A percentile compares a stretch with the other conserved stretches of the same genome.
Evolutionary conservation across 495 filamentous ascomycete genomes (phyloP).

Genomic region (Physcia stellaris): DNA sequence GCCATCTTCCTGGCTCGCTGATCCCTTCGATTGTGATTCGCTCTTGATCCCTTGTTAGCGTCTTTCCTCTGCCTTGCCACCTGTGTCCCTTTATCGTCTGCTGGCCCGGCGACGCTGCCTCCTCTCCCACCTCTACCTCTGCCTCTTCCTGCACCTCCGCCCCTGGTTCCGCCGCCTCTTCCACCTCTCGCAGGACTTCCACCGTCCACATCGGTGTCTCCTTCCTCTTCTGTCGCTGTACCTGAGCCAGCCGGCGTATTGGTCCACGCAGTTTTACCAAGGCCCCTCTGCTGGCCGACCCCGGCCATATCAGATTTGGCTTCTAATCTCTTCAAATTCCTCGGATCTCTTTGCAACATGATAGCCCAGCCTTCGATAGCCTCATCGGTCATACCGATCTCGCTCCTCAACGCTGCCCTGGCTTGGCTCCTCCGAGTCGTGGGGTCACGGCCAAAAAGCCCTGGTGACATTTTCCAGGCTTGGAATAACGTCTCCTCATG

Average conservation of each 20-base stretch:
- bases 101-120: constrained; percentile 43
- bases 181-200: constrained; percentile 21
- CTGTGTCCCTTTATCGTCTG: constrained; percentile 45
- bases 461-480: constrained; percentile 46
- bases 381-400: constrained; percentile 86
- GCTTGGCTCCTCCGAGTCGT: constrained; percentile 48
- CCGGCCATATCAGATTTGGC: constrained; percentile 44
- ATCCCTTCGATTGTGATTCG: constrained; percentile 68
- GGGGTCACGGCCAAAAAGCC: constrained; percentile 54
- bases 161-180: constrained; percentile 26
- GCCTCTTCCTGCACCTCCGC: constrained; percentile 31
- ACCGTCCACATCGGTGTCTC: constrained; percentile 17
- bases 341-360: constrained; percentile 65
- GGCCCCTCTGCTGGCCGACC: constrained; percentile 40
- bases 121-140: constrained; percentile 35
- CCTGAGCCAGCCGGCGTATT: constrained; percentile 12
- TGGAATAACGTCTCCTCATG: constrained; percentile 46
- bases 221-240: constrained; percentile 24
- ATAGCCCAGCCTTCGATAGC: constrained; percentile 87
- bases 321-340: constrained; percentile 50
- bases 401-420: constrained; percentile 49
- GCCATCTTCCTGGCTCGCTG: constrained; percentile 69
- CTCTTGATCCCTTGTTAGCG: constrained; percentile 60
- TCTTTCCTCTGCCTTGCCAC: constrained; percentile 57
- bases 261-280: constrained; percentile 46